Evolutionary conservation across 169 alveolate genomes (phyloP).

Genomic region (Besnoitia besnoiti): DNA sequence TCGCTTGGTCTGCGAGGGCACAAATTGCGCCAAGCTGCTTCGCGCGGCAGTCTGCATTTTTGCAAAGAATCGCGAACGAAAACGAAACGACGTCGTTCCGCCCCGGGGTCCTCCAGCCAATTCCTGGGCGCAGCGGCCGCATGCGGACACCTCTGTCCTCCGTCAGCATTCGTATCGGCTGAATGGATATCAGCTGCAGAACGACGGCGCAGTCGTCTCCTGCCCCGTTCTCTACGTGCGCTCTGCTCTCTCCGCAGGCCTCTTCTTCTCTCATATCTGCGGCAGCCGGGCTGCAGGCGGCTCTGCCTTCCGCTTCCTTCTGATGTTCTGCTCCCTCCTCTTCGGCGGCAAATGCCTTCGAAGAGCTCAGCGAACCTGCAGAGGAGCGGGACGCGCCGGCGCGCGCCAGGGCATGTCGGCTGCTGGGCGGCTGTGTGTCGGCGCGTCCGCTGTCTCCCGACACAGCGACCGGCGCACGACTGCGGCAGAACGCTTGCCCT

Average conservation of each 20-base stretch:
- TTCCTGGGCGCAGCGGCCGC: constrained; percentile 19
- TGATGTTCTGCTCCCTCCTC: not conserved
- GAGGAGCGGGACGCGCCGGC: no score
- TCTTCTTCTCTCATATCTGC: not conserved
- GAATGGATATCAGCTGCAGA: not conserved
- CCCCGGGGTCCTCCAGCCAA: not conserved
- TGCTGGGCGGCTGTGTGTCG: no score
- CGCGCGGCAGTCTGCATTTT: not conserved
- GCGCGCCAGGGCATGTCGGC: no score
- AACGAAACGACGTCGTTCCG: not conserved
- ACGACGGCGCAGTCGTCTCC: not conserved
- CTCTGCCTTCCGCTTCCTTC: not conserved
- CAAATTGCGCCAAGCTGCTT: no score
- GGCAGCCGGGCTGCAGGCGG: not conserved
- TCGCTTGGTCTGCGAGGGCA: no score
- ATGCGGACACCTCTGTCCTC: not conserved
- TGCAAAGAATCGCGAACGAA: not conserved
- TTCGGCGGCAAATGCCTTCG: not conserved
- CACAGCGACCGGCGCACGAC: no score
- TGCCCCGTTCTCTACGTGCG: not conserved
- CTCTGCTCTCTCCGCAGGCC: not conserved
- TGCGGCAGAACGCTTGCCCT: no score
- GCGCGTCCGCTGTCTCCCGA: no score
- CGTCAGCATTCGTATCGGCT: not conserved
- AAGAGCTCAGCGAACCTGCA: not conserved